Percentiles rank a stretch among this genome's conserved stretches.
These are phyloP conservation scores for Candida morakotiae DNA, from an alignment of 805 yeast genomes.

Conservation along the genomic window DNA sequence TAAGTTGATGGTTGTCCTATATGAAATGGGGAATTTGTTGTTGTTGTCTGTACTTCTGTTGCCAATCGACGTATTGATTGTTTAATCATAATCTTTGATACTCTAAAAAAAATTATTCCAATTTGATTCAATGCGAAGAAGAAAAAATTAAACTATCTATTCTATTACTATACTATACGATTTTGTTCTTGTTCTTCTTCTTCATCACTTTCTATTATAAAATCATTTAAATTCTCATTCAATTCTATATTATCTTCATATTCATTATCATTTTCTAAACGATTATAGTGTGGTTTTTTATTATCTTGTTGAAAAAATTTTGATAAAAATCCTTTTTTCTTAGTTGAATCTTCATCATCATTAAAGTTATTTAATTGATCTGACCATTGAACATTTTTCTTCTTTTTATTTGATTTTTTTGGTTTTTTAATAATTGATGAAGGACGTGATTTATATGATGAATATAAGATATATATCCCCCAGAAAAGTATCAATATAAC, in stretches of 20 bases:
- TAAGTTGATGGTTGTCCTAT: conserved; percentile 55
- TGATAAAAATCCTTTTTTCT: conserved; percentile 30
- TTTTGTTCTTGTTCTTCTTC: conserved; percentile 18
- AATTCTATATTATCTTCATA: conserved; percentile 38
- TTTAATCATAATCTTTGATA: conserved; percentile 16
- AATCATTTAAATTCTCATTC: conserved; percentile 37
- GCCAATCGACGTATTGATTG: conserved; percentile 28
- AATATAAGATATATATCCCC: conserved; percentile 37
- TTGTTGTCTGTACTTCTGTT: conserved; percentile 11
- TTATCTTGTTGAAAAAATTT: conserved; percentile 26
- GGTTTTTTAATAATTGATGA: conserved; percentile 38
- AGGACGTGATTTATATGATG: conserved; percentile 34
- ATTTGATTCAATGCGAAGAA: neutral
- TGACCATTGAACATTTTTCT: conserved; percentile 47
- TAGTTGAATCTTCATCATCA: conserved; percentile 17
- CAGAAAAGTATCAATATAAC: conserved; percentile 36
- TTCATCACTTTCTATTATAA: conserved; percentile 48
- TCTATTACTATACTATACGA: conserved; percentile 1
- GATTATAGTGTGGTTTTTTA: conserved; percentile 26
- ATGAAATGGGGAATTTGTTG: conserved; percentile 14
- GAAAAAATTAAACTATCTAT: neutral
- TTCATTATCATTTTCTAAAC: conserved; percentile 14
- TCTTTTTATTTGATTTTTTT: conserved; percentile 15
- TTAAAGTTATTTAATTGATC: conserved; percentile 35
- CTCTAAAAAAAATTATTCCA: neutral